Evolutionary conservation across 2,329 filamentous ascomycete genomes (phyloP), one percentile per base, ranked within the genome.

Genomic region (Exophiala phaeomuriformis): DNA sequence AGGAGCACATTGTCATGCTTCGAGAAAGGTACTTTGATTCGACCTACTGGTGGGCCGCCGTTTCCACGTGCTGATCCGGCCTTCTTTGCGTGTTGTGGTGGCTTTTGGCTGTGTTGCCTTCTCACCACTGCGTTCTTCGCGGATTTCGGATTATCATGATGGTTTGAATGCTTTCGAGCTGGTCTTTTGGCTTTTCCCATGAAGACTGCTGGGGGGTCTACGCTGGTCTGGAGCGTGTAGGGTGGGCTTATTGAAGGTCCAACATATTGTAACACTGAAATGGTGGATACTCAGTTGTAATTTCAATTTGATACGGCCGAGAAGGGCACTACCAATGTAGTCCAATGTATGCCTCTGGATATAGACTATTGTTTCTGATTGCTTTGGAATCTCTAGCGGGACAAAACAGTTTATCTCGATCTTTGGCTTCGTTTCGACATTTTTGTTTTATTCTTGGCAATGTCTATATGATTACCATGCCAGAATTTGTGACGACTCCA

Each of bases 1-100:
- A 74, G 61, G 29, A 75, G 62, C 42, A 75, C 66, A 43, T 71
- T 66, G 65, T 75, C 72, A 27, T 61, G 65, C 45, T 61, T 67
- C 35, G 66, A 60, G 59, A 74, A 75, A 1, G 72, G 72, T 28
- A 61, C 52, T 43, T 60, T 62, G 7, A 45, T 4, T 39, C 54
- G 52, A 35, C 9, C 27, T 30, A 51, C 52, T 35, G 41, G 31
- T 27, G 28, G 32, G 33, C 33, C 51, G 46, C 40, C 49, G 35
- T 47, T 42, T 10, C 19, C 41, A 40, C 9, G 27, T 27, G 51
- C 31, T 8, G 37, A 10, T 31, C 27, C 36, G 7, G 30, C 31
- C 12, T 49, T 55, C 32, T 48, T 54, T 33, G 28, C 39, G 4
- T n/a, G n/a, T 27, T 19, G 33, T 3, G 51, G 31, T 30, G 46